These are phyloP conservation scores for Inga oerstediana DNA, from an alignment of 306 rosid species.

Conservation along the genomic window DNA sequence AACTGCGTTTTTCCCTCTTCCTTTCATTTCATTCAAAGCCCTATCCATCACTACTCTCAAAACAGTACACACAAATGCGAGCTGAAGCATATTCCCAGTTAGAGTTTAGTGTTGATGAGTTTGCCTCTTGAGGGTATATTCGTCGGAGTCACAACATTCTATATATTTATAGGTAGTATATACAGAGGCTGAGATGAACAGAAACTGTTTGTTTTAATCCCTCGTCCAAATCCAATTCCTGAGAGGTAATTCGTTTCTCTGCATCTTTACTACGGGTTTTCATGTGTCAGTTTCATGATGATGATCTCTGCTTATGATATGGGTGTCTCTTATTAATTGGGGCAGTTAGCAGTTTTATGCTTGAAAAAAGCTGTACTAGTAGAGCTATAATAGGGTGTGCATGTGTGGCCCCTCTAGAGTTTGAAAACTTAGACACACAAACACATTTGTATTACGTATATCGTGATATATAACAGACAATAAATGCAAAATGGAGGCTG, in stretches of 20 bases:
- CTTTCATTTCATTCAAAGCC: conserved; percentile 7
- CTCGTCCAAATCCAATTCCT: background rate
- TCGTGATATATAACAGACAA: background rate
- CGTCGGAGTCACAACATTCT: background rate
- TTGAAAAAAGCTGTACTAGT: background rate
- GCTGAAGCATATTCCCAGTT: background rate
- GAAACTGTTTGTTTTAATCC: background rate
- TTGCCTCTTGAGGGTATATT: conserved; percentile 14
- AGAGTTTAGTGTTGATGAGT: background rate
- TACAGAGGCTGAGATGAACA: background rate
- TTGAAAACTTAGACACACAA: conserved; percentile 2
- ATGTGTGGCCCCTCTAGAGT: conserved; percentile 23
- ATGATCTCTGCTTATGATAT: background rate
- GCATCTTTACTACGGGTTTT: background rate
- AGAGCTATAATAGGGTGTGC: conserved; percentile 10
- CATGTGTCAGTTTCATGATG: background rate
- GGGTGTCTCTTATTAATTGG: background rate
- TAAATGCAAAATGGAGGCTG: conserved; percentile 13
- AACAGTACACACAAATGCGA: background rate
- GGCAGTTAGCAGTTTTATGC: conserved; percentile 1
- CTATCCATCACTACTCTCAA: conserved; percentile 4
- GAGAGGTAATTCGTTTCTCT: background rate
- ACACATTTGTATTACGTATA: background rate
- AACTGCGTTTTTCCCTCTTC: background rate
- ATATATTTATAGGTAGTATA: background rate